Evolutionary conservation across 441 rosid species (phyloP).

Genomic region (Viola pubescens): DNA sequence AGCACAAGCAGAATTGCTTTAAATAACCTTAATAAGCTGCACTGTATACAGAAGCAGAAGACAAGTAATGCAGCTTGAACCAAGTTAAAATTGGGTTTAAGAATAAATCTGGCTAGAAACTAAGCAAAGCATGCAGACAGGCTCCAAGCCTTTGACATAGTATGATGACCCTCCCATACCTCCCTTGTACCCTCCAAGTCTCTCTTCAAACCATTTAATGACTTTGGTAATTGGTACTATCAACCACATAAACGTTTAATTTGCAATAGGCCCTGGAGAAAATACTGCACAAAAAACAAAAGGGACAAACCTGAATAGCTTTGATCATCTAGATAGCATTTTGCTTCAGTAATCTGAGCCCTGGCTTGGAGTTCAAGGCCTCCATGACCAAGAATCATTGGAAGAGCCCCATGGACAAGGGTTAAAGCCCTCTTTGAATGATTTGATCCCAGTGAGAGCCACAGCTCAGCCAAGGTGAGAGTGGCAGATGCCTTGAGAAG

Average conservation of each 20-base stretch:
- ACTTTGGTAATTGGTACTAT: no score
- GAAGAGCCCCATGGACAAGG: constrained; percentile 70
- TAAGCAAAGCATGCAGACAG: no score
- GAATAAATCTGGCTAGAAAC: no score
- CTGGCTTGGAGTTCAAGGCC: constrained; percentile 91
- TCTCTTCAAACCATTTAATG: no score
- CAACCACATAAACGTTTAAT: no score
- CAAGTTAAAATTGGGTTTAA: background rate
- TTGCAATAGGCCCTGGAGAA: background rate
- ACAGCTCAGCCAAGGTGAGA: constrained; percentile 84
- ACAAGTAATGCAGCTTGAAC: background rate
- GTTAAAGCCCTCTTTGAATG: constrained; percentile 77
- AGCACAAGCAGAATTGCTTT: no score
- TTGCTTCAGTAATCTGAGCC: constrained; percentile 82
- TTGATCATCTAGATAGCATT: constrained; percentile 77
- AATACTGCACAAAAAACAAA: constrained; percentile 9
- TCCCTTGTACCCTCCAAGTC: no score
- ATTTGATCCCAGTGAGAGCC: constrained; percentile 76
- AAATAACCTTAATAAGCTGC: background rate
- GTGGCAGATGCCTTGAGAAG: constrained; percentile 95
- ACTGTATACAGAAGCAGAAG: background rate
- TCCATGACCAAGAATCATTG: constrained; percentile 93
- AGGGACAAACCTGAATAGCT: constrained; percentile 56
- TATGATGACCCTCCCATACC: no score
- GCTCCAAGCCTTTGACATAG: no score